These are phyloP conservation scores for Neocatenulostroma microsporum DNA, from an alignment of 2,329 filamentous ascomycete species.

Conservation along the genomic window DNA sequence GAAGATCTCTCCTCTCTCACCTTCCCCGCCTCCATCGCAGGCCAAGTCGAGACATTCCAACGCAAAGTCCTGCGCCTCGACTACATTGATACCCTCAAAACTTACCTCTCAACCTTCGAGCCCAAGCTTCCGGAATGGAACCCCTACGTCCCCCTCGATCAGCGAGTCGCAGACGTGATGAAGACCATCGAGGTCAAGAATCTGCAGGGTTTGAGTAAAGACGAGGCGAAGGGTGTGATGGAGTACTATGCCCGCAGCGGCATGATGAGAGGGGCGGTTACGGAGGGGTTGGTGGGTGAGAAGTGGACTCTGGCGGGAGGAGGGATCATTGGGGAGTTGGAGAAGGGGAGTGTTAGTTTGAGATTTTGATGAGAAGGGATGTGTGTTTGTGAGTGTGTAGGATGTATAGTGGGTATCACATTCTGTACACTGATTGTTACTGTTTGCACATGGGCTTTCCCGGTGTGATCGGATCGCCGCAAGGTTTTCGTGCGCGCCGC, in stretches of 20 bases:
- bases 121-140: conserved; percentile 36
- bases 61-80: conserved; percentile 7
- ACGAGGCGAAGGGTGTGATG: conserved; percentile 71
- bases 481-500: too few relatives aligned
- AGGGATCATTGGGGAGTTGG: conserved; percentile 79
- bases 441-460: too few relatives aligned
- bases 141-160: conserved; percentile 47
- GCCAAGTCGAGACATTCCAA: background rate
- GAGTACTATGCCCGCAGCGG: conserved; percentile 92
- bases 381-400: background rate
- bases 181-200: conserved; percentile 41
- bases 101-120: background rate
- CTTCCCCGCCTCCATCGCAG: background rate
- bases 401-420: background rate
- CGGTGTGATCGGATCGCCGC: too few relatives aligned
- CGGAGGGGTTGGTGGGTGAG: conserved; percentile 64
- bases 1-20: conserved; percentile 1
- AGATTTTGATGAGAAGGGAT: conserved; percentile 22
- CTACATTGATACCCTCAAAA: conserved; percentile 11
- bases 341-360: conserved; percentile 52
- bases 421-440: background rate
- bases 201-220: conserved; percentile 61
- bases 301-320: conserved; percentile 77
- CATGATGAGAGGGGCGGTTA: conserved; percentile 61
- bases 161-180: conserved; percentile 43